Base-by-base conservation (phyloP, 257 asterid genomes). In the Cinchona pubescens region DNA sequence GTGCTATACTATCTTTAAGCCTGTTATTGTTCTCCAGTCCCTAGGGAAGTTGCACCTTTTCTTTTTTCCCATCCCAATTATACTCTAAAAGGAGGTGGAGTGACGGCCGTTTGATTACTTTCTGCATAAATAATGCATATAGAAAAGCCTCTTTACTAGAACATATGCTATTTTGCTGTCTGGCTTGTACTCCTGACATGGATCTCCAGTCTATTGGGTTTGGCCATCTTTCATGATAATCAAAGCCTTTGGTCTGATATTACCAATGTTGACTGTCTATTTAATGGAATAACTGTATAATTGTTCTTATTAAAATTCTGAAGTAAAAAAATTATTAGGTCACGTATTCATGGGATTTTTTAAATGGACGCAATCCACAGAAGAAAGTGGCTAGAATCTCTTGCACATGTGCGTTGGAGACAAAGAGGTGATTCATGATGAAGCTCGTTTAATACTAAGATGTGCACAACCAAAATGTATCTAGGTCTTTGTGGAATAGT, bases 21-120 rank as follows among this genome's bases (percentile, higher is more conserved):
- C 67, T 63, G 70, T 70, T 62, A 72, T 67, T 66, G 75, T n/a
- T 66, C 75, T 79, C 46, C 55, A 67, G 73, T 73, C 74, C 65
- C 75, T 6, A 53, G 61, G 75, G 72, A 62, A 64, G 51, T 23
- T 37, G 34, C 66, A 16, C 42, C 61, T 27, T 59, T 43, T 73
- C 3, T 42, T 34, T 32, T 3, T 71, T 53, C 32, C 29, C 25
- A 25, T 58, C 42, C 18, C 46, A 23, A 37, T 46, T 51, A 48
- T 46, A 67, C 70, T 73, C 18, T 38, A 30, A 56, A 72, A 30
- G 67, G 63, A 40, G 34, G 32, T 32, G 53, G 45, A 73, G 75
- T 45, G 75, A 66, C 74, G 55, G 53, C 71, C 25, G 72, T 29
- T 74, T 73, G 67, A 67, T 63, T 76, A 62, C 79, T 79, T 74